A percentile compares a stretch with the other conserved stretches of the same genome.
Conservation (phyloP, 1,284 basidiomycete species). For the Moniliella sp. region DNA sequence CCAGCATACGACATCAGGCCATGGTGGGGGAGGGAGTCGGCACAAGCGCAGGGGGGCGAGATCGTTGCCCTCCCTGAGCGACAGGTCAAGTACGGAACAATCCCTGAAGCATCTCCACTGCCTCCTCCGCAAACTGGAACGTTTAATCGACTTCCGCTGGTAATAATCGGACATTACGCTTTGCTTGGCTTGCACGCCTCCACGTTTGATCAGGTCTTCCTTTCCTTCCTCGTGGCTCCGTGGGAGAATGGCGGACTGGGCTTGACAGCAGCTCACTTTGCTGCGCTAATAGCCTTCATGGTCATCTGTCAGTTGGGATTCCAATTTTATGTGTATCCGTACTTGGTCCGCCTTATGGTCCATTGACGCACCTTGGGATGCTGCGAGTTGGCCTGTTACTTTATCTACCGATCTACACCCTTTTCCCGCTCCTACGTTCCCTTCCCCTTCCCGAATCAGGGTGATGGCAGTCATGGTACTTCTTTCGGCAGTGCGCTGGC, state of each 20-base stretch:
- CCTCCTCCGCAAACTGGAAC: slow-evolving; percentile 2
- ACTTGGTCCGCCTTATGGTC: slow-evolving; percentile 30
- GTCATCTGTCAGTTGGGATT: slow-evolving; percentile 13
- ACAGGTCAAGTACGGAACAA: slow-evolving; percentile 13
- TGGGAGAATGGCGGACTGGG: slow-evolving; percentile 25
- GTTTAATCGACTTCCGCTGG: slow-evolving; percentile 18
- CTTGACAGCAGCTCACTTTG: slow-evolving; percentile 30
- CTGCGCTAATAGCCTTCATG: slow-evolving; percentile 27
- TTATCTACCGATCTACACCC: slow-evolving; percentile 13
- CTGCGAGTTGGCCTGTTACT: slow-evolving; percentile 17
- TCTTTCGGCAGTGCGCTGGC: slow-evolving; percentile 31
- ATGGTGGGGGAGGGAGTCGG: no score
- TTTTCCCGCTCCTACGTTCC: slow-evolving; percentile 36
- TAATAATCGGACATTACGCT: slow-evolving; percentile 29
- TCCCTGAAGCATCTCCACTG: background rate
- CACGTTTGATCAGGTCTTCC: slow-evolving; percentile 33
- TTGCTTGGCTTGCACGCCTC: slow-evolving; percentile 28
- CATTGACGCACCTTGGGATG: slow-evolving; percentile 28
- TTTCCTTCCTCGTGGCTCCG: slow-evolving; percentile 32
- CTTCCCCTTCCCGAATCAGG: slow-evolving; percentile 31
- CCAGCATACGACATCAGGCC: no score
- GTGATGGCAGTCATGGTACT: slow-evolving; percentile 37
- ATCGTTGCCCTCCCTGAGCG: slow-evolving; percentile 16
- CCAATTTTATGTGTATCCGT: slow-evolving; percentile 51
- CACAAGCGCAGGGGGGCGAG: background rate